A percentile compares a stretch with the other conserved stretches of the same genome.
Evolutionary conservation across 192 early-diverging fungal genomes (phyloP).

Genomic region (Cetraspora pellucida): DNA sequence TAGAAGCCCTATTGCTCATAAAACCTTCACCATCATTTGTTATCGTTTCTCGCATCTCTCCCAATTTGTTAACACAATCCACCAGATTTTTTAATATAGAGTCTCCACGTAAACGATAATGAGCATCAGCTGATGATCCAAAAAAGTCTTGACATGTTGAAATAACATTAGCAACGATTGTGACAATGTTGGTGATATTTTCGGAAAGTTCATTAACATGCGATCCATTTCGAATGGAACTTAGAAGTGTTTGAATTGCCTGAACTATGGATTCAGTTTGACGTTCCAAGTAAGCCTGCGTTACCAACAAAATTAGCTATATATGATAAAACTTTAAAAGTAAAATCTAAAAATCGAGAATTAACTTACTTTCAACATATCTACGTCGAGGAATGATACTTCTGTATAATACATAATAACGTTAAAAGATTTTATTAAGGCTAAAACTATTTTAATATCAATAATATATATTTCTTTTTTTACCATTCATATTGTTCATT

Average conservation of each 20-base stretch:
- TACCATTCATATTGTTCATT: constrained; percentile 59
- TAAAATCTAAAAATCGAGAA: too few species aligned
- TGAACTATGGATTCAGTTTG: constrained; percentile 79
- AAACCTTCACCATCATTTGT: constrained; percentile 48
- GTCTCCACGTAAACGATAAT: neutral
- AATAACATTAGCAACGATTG: neutral
- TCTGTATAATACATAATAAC: too few species aligned
- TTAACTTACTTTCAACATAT: too few species aligned
- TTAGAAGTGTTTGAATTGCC: constrained; percentile 72
- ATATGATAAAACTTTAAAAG: too few species aligned
- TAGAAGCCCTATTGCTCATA: constrained; percentile 66
- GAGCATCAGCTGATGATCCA: constrained; percentile 53
- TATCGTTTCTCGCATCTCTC: constrained; percentile 61
- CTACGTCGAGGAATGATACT: too few species aligned
- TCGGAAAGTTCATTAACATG: constrained; percentile 57
- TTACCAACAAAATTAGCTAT: too few species aligned
- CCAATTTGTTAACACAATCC: constrained; percentile 53
- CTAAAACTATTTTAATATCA: too few species aligned
- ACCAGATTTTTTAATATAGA: constrained; percentile 46
- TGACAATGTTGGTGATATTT: constrained; percentile 34
- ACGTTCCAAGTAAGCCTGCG: constrained; percentile 60
- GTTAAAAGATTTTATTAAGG: too few species aligned
- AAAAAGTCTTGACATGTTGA: constrained; percentile 32
- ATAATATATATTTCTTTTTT: neutral
- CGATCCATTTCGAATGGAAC: constrained; percentile 56